A percentile compares a stretch with the other conserved stretches of the same genome.
These are phyloP conservation scores for Ormosia semicastrata DNA, from an alignment of 306 rosid genomes.

Conservation along the genomic window DNA sequence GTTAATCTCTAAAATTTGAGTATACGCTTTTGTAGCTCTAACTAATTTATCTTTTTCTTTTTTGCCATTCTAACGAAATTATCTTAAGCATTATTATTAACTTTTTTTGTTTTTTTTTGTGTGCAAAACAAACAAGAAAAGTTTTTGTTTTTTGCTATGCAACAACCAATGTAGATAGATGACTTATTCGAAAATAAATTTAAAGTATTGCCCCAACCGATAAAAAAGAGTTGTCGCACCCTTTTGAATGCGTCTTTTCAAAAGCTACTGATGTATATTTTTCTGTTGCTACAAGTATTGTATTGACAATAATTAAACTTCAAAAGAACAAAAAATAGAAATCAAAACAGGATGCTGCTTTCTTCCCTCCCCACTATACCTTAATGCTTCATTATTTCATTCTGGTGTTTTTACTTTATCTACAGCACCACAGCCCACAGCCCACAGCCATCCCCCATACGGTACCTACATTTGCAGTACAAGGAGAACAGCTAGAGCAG, in stretches of 20 bases:
- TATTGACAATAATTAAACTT: neutral
- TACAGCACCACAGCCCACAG: neutral
- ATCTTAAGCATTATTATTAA: too few species aligned
- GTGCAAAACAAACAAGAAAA: too few species aligned
- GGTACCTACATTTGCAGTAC: neutral
- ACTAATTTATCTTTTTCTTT: too few species aligned
- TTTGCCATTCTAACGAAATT: too few species aligned
- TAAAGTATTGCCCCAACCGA: neutral
- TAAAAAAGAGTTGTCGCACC: neutral
- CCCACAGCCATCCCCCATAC: neutral
- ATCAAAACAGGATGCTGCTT: neutral
- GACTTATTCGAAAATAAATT: neutral
- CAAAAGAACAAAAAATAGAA: neutral
- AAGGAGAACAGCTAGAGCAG: neutral
- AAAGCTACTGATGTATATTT: neutral
- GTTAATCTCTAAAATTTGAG: too few species aligned
- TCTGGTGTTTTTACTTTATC: neutral
- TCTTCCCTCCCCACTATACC: neutral
- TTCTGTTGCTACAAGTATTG: neutral
- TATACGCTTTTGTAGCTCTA: too few species aligned
- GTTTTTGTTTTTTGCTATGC: neutral
- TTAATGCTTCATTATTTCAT: neutral
- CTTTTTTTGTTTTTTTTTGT: too few species aligned
- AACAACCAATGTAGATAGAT: neutral
- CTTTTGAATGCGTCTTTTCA: neutral